Evolutionary conservation across 768 basidiomycete genomes (phyloP), one percentile per base, ranked within the genome.

Genomic region (Tulasnella sp.): DNA sequence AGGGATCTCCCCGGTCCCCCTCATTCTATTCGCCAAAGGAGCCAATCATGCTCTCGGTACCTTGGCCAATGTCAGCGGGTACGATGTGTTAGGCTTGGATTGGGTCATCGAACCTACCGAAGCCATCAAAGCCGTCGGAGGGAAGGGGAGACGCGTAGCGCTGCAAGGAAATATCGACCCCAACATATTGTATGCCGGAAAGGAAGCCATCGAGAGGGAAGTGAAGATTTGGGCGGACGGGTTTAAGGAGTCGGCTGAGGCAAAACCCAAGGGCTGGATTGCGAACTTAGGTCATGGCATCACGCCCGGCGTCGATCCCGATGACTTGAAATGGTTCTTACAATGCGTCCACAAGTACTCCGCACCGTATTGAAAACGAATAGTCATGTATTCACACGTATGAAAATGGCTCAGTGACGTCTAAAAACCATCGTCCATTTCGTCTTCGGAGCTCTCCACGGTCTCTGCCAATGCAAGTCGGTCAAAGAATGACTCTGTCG

Each of bases 211-310:
- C 80, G 93, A 96, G 84, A 82, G 83, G 49, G 90, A 92, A 79
- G 94, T 97, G 49, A 90, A 94, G 85, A 86, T 91, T 79, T 91
- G 96, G 89, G 89, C 89, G 78, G 85, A 88, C 78, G 87, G 87
- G n/a, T 99, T 98, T 85, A 85, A 87, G 71, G 80, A 81, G 8
- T 84, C 80, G 64, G 88, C 89, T 12, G 86, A 85, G 9, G 86
- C 85, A 71, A 82, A 82, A 72, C 80, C 85, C 25, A 87, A 86
- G 52, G 92, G 90, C n/a, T 99, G 96, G 95, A 98, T 99, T 80
- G 93, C 93, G 11, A 99, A 99, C 84, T 85, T 99, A 29, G 97
- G 97, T 0, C 97, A 99, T 82, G 97, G 97, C 6, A 96, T 99
- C 80, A 97, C 96, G 4, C 97, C 97, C 14, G 92, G 90, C 34